phyloP scores from a whole-genome alignment of 441 rosid species.

The Erodium moschatum region DNA sequence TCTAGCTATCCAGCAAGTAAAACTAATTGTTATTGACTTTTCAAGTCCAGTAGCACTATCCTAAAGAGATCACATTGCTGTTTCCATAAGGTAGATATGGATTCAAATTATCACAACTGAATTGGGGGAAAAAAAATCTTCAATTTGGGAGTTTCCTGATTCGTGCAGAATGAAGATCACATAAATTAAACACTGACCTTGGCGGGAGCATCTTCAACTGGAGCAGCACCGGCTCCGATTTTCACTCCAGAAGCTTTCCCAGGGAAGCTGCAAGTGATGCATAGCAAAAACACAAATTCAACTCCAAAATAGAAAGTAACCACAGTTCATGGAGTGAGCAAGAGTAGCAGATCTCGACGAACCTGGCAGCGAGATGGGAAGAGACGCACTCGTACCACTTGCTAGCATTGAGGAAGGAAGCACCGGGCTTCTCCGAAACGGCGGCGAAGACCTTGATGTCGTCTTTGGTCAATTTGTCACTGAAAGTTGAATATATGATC shows the following conservation, averaged over 20 bases:
- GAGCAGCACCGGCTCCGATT: constrained; percentile 44
- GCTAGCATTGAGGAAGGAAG: constrained; percentile 28
- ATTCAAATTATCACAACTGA: not conserved
- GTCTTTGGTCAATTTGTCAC: constrained; percentile 39
- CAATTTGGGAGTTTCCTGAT: not conserved
- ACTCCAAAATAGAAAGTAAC: not conserved
- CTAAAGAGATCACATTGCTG: no score
- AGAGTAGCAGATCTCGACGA: constrained; percentile 10
- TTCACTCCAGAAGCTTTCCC: constrained; percentile 41
- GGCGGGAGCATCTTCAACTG: constrained; percentile 30
- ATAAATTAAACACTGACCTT: constrained; percentile 9
- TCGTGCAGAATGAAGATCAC: not conserved
- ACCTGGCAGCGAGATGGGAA: constrained; percentile 34
- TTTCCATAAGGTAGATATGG: not conserved
- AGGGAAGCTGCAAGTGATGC: not conserved
- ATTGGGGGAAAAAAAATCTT: no score
- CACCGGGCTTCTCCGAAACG: constrained; percentile 46
- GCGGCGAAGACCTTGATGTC: constrained; percentile 81
- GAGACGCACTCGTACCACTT: constrained; percentile 64
- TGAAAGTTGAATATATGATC: not conserved
- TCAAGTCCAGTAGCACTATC: not conserved
- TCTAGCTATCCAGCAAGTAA: not conserved
- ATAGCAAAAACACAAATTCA: not conserved
- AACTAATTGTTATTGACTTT: not conserved
- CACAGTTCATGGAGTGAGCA: not conserved